These are phyloP conservation scores for Neonectria coccinea DNA, from an alignment of 2,329 filamentous ascomycete species.

Conservation along the genomic window DNA sequence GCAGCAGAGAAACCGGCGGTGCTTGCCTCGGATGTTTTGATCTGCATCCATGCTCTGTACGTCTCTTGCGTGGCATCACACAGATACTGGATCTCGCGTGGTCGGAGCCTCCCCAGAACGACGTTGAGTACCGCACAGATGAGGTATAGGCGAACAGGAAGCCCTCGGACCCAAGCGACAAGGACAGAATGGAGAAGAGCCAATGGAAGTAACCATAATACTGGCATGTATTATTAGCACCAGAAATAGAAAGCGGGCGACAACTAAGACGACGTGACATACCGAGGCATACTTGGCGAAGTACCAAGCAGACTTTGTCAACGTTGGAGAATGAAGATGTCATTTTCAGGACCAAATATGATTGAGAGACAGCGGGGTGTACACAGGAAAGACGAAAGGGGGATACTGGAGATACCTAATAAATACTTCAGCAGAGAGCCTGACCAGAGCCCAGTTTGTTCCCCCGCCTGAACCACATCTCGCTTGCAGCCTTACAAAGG, in stretches of 20 bases:
- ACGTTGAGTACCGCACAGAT: conserved; percentile 17
- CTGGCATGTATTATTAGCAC: not conserved
- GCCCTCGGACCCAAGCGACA: conserved; percentile 2
- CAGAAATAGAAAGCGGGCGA: not conserved
- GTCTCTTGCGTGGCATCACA: conserved; percentile 11
- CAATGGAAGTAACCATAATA: not conserved
- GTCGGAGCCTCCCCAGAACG: conserved; percentile 5
- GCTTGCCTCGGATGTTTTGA: not conserved
- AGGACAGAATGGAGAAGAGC: conserved; percentile 1
- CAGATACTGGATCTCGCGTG: conserved; percentile 25
- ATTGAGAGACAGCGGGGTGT: not conserved
- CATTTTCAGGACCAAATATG: not conserved
- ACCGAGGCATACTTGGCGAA: conserved; percentile 6
- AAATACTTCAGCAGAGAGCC: not conserved
- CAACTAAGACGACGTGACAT: not conserved
- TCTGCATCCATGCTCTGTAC: conserved; percentile 22
- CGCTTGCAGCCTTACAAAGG: not conserved
- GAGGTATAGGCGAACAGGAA: conserved; percentile 10
- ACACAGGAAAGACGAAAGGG: no score
- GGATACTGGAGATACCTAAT: not conserved
- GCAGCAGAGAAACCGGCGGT: not conserved
- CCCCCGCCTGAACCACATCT: not conserved
- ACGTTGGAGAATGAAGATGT: not conserved
- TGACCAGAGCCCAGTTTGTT: not conserved
- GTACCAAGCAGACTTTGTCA: not conserved